Evolutionary conservation across 331 rosid genomes (phyloP).

Genomic region (Acacia concinna): DNA sequence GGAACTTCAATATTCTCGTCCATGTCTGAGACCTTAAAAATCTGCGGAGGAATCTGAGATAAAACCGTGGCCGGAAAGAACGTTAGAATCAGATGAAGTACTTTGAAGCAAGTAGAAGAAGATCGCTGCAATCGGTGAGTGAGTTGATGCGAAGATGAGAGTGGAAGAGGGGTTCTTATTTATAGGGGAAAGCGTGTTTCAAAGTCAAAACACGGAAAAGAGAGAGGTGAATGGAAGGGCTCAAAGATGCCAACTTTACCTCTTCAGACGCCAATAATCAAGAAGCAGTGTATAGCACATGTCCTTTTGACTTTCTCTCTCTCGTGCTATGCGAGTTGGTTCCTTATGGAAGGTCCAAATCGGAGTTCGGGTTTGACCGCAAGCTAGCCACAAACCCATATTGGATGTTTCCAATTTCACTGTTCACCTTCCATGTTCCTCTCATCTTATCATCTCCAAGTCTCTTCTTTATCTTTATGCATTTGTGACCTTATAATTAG

Average conservation of each 20-base stretch:
- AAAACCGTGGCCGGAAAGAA: background rate
- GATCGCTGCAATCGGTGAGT: background rate
- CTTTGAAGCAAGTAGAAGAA: background rate
- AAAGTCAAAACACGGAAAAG: slow-evolving; percentile 66
- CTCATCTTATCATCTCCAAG: background rate
- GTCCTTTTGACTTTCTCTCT: slow-evolving; percentile 10
- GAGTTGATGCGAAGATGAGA: background rate
- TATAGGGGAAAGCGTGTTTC: slow-evolving; percentile 27
- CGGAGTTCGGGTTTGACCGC: slow-evolving; percentile 18
- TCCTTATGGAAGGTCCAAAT: background rate
- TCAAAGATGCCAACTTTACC: slow-evolving; percentile 39
- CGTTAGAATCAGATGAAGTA: background rate
- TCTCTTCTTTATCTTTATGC: background rate
- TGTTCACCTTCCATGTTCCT: background rate
- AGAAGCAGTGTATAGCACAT: slow-evolving; percentile 8
- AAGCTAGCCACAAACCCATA: background rate
- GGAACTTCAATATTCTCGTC: slow-evolving; percentile 75
- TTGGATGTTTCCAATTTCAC: background rate
- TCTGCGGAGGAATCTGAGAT: background rate
- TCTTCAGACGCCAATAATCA: background rate
- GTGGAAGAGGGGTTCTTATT: slow-evolving; percentile 11
- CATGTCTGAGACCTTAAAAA: slow-evolving; percentile 30
- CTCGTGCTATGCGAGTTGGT: background rate
- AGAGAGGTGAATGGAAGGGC: slow-evolving; percentile 27
- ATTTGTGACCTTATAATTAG: background rate